These are phyloP conservation scores for Euphrasia arctica DNA, from an alignment of 305 asterid genomes.

Conservation along the genomic window DNA sequence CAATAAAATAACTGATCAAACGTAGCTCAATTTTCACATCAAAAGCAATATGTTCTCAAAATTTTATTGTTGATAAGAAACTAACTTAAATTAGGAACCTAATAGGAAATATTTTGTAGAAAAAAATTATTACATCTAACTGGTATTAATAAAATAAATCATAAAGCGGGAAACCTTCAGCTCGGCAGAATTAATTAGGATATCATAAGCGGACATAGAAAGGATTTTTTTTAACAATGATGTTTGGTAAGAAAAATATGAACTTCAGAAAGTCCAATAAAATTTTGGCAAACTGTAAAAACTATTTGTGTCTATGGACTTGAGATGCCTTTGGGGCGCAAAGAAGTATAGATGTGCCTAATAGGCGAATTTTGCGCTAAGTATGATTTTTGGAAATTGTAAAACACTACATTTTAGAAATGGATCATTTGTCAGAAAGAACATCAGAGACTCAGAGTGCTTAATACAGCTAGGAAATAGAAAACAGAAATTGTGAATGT, in stretches of 20 bases:
- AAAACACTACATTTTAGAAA: slow-evolving; percentile 2
- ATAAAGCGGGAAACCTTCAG: neutral
- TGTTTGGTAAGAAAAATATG: neutral
- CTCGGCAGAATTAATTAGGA: neutral
- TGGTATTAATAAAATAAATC: neutral
- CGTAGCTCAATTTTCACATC: too few relatives aligned
- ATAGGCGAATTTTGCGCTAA: neutral
- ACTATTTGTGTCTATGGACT: neutral
- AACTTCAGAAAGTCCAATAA: neutral
- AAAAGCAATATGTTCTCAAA: too few relatives aligned
- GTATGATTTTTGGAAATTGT: neutral
- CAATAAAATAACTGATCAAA: too few relatives aligned
- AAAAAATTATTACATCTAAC: neutral
- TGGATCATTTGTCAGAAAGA: slow-evolving; percentile 20
- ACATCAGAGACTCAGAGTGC: slow-evolving; percentile 15
- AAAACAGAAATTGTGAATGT: slow-evolving; percentile 6
- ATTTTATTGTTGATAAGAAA: too few relatives aligned
- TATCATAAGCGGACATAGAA: neutral
- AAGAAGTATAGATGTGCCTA: neutral
- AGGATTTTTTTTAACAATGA: neutral
- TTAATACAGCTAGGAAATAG: slow-evolving; percentile 13
- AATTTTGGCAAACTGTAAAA: slow-evolving; percentile 13
- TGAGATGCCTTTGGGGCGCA: neutral
- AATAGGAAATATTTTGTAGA: slow-evolving; percentile 10
- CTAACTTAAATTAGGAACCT: neutral